Evolutionary conservation across 441 rosid genomes (phyloP).

Genomic region (Gossypium aridum): DNA sequence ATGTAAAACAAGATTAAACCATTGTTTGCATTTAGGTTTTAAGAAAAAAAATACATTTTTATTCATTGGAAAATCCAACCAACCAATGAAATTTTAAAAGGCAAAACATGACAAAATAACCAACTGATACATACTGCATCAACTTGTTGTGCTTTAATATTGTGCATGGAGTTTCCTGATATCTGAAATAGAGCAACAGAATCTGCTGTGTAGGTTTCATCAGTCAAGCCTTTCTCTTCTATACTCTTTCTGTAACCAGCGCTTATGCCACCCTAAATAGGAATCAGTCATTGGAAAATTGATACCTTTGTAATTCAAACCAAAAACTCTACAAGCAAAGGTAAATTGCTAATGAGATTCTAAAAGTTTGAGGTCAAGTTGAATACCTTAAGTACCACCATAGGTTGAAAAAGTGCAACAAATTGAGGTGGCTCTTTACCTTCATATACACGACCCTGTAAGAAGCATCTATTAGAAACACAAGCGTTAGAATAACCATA

Average conservation of each 20-base stretch:
- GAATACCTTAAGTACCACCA: conserved; percentile 87
- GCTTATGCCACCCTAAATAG: conserved; percentile 82
- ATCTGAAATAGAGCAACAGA: conserved; percentile 71
- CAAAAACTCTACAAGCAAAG: neutral
- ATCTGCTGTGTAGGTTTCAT: conserved; percentile 74
- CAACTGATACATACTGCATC: conserved; percentile 54
- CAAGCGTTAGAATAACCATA: conserved; percentile 10
- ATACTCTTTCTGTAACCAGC: conserved; percentile 65
- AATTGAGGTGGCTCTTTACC: conserved; percentile 98
- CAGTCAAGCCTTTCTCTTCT: conserved; percentile 52
- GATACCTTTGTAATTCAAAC: conserved; percentile 7
- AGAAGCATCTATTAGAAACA: conserved; percentile 26
- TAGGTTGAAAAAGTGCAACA: conserved; percentile 88
- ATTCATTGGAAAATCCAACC: neutral
- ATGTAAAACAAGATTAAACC: neutral
- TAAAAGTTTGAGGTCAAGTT: conserved; percentile 7
- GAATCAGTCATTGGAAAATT: conserved; percentile 17
- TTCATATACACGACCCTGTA: conserved; percentile 81
- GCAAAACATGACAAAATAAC: conserved; percentile 1
- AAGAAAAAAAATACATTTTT: neutral
- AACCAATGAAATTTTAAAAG: neutral
- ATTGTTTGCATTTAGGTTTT: neutral
- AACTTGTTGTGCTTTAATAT: conserved; percentile 73
- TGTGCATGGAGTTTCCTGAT: conserved; percentile 73
- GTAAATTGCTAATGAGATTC: neutral